These are phyloP conservation scores for Salvia splendens DNA, from an alignment of 257 asterid species.

Conservation along the genomic window DNA sequence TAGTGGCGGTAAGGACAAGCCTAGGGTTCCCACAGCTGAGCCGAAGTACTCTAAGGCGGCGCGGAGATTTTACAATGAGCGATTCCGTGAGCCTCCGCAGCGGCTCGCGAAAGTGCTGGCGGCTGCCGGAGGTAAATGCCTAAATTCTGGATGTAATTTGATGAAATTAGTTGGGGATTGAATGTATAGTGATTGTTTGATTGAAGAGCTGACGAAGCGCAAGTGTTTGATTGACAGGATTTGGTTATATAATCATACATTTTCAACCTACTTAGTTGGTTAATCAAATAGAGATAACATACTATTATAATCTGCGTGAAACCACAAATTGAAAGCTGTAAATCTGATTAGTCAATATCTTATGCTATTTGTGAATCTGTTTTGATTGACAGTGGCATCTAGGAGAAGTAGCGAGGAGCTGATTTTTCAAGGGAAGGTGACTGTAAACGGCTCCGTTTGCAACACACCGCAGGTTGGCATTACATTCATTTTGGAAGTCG, in stretches of 20 bases:
- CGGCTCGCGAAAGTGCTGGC: constrained; percentile 89
- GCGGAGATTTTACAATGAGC: constrained; percentile 88
- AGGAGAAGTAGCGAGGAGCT: constrained; percentile 96
- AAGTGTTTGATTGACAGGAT: neutral
- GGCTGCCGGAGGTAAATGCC: constrained; percentile 80
- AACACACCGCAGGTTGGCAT: constrained; percentile 80
- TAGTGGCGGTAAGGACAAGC: constrained; percentile 41
- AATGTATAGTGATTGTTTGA: neutral
- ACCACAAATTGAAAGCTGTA: neutral
- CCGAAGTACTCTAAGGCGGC: constrained; percentile 95
- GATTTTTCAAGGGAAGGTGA: constrained; percentile 86
- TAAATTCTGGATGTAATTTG: neutral
- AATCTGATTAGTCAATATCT: neutral
- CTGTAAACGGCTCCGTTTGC: constrained; percentile 94
- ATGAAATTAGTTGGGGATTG: neutral
- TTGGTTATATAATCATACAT: neutral
- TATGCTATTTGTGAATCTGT: neutral
- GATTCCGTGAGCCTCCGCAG: constrained; percentile 80
- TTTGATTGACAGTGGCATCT: constrained; percentile 79
- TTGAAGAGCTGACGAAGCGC: neutral
- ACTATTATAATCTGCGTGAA: no score
- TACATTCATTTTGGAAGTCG: constrained; percentile 5
- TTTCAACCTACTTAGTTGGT: constrained; percentile 1
- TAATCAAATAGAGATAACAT: neutral
- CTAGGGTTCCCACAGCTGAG: constrained; percentile 37